Evolutionary conservation across 208 protist genomes (phyloP), one percentile per base, ranked within the genome.

Genomic region (Leishmania amazonensis): DNA sequence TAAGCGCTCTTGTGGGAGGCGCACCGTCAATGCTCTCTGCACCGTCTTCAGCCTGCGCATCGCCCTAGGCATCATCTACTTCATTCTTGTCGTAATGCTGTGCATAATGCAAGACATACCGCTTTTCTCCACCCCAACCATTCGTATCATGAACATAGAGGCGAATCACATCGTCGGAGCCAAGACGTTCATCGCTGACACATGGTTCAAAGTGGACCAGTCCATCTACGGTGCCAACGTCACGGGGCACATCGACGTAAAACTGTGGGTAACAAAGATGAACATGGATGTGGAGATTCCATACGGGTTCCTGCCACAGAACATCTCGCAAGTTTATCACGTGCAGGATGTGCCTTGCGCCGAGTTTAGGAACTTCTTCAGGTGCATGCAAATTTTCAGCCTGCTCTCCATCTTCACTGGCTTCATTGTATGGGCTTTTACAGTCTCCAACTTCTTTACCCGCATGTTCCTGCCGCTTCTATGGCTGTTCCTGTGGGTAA

Each of bases 261-360:
- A 77, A 51, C 80, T 91, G 76, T 93, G 87, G 84, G 24, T 47
- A 6, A 76, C 75, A 0, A 74, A 31, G 40, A 7, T 89, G n/a
- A 75, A 80, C 45, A n/a, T 90, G 19, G 74, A 85, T 51, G 64
- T 93, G 21, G 78, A 64, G 28, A 80, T 89, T 58, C 87, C 87
- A 13, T 91, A 91, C 81, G 80, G 76, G 13, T 84, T 76, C 58
- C 40, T 42, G 11, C 79, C 77, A 28, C 85, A 90, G 75, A 51
- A 73, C 51, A 87, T 93, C 62, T 73, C 53, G 13, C 76, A 89
- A 67, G 72, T 75, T 58, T 93, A 91, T 76, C 86, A 83, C 70
- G 60, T 87, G 24, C 81, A 93, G 79, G 89, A 93, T 78, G 75
- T 93, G 54, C 89, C 87, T 3, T 93, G 89, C 76, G 81, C 85